Evolutionary conservation across 768 basidiomycete genomes (phyloP).

Genomic region (Tubosaeta sp.): DNA sequence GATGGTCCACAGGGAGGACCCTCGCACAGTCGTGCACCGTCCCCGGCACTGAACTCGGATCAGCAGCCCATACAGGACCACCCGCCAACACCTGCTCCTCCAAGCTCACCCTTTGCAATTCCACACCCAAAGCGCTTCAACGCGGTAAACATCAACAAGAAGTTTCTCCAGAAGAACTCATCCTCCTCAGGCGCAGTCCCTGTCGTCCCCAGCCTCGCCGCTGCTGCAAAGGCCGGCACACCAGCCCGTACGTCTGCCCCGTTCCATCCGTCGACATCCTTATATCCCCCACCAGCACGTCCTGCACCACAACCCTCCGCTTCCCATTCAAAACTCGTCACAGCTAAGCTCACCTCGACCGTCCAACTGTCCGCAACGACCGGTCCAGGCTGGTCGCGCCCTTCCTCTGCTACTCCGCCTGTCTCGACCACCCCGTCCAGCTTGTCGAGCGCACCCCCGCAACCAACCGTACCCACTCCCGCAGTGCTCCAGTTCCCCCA

Average conservation of each 20-base stretch:
- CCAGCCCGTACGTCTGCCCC: conserved; percentile 46
- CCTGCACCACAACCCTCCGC: conserved; percentile 49
- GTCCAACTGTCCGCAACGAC: conserved; percentile 54
- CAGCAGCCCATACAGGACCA: conserved; percentile 16
- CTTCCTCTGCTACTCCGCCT: conserved; percentile 68
- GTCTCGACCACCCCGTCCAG: conserved; percentile 45
- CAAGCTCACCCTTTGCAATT: conserved; percentile 24
- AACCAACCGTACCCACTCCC: conserved; percentile 35
- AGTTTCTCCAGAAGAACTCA: conserved; percentile 89
- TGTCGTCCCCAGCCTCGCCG: conserved; percentile 38
- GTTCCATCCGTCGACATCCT: background rate
- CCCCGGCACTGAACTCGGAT: conserved; percentile 10
- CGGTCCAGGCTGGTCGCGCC: conserved; percentile 73
- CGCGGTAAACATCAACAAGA: conserved; percentile 92
- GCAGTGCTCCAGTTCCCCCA: conserved; percentile 51
- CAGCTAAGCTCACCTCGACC: conserved; percentile 77
- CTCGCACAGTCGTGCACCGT: conserved; percentile 12
- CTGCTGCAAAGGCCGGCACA: conserved; percentile 46
- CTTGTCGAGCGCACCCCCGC: conserved; percentile 43
- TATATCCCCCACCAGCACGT: conserved; percentile 44
- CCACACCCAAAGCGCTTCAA: conserved; percentile 81
- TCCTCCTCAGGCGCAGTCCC: conserved; percentile 44
- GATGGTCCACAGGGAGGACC: conserved; percentile 1
- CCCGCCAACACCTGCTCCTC: conserved; percentile 1
- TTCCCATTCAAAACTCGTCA: conserved; percentile 78